Conservation (phyloP, 2,329 filamentous ascomycete species). For the Trichoderma atroviride region DNA sequence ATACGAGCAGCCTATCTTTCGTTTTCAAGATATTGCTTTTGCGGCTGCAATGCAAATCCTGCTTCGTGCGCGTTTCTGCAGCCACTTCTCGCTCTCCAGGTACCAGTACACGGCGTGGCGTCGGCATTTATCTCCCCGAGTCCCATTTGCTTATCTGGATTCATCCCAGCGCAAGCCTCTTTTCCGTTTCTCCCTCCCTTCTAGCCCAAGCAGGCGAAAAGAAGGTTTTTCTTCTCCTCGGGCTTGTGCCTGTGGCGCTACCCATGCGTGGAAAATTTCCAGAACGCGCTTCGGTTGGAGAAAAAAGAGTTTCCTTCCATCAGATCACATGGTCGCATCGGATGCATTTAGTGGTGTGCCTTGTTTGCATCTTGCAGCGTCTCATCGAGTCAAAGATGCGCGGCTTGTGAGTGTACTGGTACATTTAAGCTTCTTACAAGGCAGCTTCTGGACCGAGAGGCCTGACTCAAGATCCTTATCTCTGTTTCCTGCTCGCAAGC, state of each 20-base stretch:
- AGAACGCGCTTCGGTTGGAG: slow-evolving; percentile 9
- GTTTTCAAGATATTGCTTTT: background rate
- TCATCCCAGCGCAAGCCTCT: slow-evolving; percentile 1
- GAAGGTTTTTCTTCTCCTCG: background rate
- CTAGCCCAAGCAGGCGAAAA: background rate
- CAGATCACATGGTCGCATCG: background rate
- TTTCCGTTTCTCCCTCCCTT: background rate
- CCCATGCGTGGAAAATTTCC: slow-evolving; percentile 13
- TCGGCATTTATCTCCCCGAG: slow-evolving; percentile 17
- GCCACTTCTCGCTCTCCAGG: background rate
- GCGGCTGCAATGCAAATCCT: background rate
- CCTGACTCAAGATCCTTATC: slow-evolving; percentile 7
- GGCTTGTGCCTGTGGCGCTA: background rate
- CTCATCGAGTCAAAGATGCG: background rate
- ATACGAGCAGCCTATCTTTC: background rate
- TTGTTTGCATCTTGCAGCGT: slow-evolving; percentile 10
- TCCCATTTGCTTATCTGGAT: slow-evolving; percentile 8
- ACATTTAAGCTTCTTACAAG: background rate
- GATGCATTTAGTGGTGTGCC: slow-evolving; percentile 15
- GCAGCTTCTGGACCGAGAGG: background rate
- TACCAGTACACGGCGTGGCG: slow-evolving; percentile 5
- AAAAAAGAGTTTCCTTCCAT: background rate
- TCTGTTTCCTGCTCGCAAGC: slow-evolving; percentile 2
- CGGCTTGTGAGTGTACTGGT: background rate
- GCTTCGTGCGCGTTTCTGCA: background rate